Conservation (phyloP, 2,329 filamentous ascomycete genomes). For the Exophiala mesophila region DNA sequence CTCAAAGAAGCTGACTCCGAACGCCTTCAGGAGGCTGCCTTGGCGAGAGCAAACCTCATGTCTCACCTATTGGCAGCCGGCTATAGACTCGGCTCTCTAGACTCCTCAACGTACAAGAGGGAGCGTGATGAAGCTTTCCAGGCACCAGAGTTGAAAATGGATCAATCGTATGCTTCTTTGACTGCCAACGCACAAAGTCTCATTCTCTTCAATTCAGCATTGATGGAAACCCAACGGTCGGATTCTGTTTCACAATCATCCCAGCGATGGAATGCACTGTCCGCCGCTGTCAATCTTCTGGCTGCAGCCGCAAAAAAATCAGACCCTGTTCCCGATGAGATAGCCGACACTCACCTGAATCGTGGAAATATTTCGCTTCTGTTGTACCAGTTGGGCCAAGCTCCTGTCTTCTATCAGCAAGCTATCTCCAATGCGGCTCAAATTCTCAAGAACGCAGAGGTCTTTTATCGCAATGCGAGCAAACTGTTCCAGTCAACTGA, state of each 20-base stretch:
- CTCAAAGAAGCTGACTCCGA: constrained; percentile 38
- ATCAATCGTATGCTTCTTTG: constrained; percentile 45
- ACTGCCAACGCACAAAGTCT: constrained; percentile 55
- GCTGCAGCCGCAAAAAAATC: constrained; percentile 50
- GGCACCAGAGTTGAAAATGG: constrained; percentile 35
- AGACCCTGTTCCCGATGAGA: constrained; percentile 39
- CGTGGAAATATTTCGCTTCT: constrained; percentile 54
- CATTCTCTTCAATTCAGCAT: constrained; percentile 48
- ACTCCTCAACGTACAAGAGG: constrained; percentile 49
- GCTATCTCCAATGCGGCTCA: constrained; percentile 43
- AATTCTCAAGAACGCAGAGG: constrained; percentile 53
- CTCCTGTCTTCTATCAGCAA: constrained; percentile 39
- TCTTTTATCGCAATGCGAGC: constrained; percentile 53
- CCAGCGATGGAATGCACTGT: constrained; percentile 50
- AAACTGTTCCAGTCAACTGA: constrained; percentile 29
- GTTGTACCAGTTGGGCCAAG: constrained; percentile 47
- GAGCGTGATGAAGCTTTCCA: constrained; percentile 40
- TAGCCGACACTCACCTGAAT: constrained; percentile 50
- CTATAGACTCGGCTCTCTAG: constrained; percentile 49
- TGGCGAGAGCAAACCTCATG: constrained; percentile 54
- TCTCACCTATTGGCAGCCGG: constrained; percentile 53
- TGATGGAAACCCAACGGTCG: constrained; percentile 33
- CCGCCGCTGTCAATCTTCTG: constrained; percentile 46
- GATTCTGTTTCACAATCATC: constrained; percentile 30
- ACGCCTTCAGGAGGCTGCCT: constrained; percentile 47